These are phyloP conservation scores for Monosporascus sp. DNA, from an alignment of 2,329 filamentous ascomycete species.

Conservation along the genomic window DNA sequence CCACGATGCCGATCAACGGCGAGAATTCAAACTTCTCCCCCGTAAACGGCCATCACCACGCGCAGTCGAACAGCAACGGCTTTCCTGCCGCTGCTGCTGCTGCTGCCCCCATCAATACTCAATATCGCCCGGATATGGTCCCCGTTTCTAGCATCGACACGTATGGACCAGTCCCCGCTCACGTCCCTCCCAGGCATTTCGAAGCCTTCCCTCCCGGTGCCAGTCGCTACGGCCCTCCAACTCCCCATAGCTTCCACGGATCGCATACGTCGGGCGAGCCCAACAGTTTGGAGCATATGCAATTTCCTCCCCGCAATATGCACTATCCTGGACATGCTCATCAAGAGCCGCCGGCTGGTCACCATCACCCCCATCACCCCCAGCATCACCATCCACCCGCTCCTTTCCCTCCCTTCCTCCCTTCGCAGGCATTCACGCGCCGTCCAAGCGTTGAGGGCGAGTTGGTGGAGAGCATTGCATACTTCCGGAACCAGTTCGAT, in stretches of 20 bases:
- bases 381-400: constrained; percentile 8
- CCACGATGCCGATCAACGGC: constrained; percentile 24
- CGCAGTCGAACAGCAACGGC: constrained; percentile 21
- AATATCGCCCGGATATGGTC: constrained; percentile 21
- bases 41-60: constrained; percentile 21
- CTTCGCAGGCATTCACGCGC: constrained; percentile 15
- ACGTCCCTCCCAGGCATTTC: constrained; percentile 22
- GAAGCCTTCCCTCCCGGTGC: constrained; percentile 29
- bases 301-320: constrained; percentile 33
- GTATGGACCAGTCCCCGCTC: constrained; percentile 17
- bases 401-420: constrained; percentile 24
- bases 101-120: constrained; percentile 17
- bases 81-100: constrained; percentile 9
- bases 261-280: constrained; percentile 52
- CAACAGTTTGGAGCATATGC: constrained; percentile 32
- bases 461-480: constrained; percentile 22
- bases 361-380: constrained; percentile 11
- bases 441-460: constrained; percentile 18
- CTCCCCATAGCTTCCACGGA: constrained; percentile 57
- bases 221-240: constrained; percentile 45
- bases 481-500: constrained; percentile 34
- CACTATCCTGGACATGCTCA: constrained; percentile 15
- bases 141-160: constrained; percentile 20
- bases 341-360: constrained; percentile 9
- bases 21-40: constrained; percentile 19